Conservation (phyloP, 2,329 filamentous ascomycete species). For the Diaporthe vaccinii region DNA sequence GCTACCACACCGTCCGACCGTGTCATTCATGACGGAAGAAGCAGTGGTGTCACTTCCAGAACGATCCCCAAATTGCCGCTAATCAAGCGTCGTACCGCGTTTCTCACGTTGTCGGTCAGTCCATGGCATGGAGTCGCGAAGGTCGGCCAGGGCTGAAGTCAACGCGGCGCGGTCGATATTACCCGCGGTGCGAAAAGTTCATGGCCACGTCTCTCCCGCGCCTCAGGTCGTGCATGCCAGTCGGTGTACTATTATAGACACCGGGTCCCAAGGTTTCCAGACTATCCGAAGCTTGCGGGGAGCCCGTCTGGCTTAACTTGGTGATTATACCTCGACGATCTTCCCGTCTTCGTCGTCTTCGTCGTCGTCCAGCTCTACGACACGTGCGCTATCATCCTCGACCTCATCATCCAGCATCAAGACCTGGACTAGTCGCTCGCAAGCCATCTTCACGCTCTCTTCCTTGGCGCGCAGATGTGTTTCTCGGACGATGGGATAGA, state of each 20-base stretch:
- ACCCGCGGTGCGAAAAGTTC: background rate
- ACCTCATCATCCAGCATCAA: conserved; percentile 79
- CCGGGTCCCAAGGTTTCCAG: background rate
- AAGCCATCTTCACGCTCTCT: conserved; percentile 85
- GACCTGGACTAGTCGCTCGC: conserved; percentile 90
- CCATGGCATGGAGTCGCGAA: background rate
- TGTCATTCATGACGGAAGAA: background rate
- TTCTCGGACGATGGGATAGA: conserved; percentile 92
- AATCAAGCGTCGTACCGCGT: background rate
- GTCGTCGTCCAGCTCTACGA: conserved; percentile 66
- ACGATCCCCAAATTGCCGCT: background rate
- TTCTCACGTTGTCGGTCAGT: background rate
- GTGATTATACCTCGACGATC: conserved; percentile 65
- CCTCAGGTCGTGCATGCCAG: background rate
- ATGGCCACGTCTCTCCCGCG: background rate
- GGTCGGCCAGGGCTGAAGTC: background rate
- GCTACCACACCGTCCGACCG: too few relatives aligned
- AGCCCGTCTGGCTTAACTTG: background rate
- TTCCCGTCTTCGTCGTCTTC: conserved; percentile 67
- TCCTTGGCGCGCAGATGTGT: conserved; percentile 83
- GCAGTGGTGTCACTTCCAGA: background rate
- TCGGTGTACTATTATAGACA: too few relatives aligned
- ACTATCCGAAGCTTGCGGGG: background rate
- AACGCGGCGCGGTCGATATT: background rate
- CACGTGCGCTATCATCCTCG: conserved; percentile 54